Evolutionary conservation across 495 filamentous ascomycete genomes (phyloP).

Genomic region (Margaritispora aquatica): DNA sequence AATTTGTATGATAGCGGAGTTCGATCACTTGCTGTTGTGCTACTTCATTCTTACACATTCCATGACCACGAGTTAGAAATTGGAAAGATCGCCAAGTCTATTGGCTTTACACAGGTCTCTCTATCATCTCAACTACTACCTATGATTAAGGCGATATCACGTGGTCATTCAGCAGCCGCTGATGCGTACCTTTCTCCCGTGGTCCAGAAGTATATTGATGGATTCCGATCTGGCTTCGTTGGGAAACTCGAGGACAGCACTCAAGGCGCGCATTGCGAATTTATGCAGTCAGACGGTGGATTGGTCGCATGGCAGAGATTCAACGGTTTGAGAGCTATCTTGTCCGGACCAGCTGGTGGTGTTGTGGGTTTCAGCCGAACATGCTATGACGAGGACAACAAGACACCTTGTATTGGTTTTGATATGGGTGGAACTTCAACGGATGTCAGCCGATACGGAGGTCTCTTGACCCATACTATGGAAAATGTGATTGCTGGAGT

Average conservation of each 20-base stretch:
- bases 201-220: constrained; percentile 25
- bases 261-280: constrained; percentile 21
- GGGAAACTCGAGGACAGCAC: constrained; percentile 22
- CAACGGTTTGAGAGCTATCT: constrained; percentile 51
- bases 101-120: constrained; percentile 23
- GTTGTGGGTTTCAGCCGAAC: constrained; percentile 32
- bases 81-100: constrained; percentile 38
- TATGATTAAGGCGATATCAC: constrained; percentile 30
- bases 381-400: constrained; percentile 21
- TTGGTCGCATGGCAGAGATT: constrained; percentile 31
- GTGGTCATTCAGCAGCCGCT: constrained; percentile 26
- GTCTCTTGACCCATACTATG: constrained; percentile 27
- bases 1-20: constrained; percentile 22
- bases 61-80: constrained; percentile 33
- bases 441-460: constrained; percentile 29
- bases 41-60: constrained; percentile 30
- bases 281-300: constrained; percentile 28
- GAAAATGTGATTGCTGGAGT: constrained; percentile 29
- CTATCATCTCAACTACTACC: constrained; percentile 24
- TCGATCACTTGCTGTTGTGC: constrained; percentile 24
- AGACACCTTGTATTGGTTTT: constrained; percentile 8
- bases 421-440: constrained; percentile 25
- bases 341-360: constrained; percentile 56
- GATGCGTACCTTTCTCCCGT: constrained; percentile 31
- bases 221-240: constrained; percentile 42